A percentile compares a stretch with the other conserved stretches of the same genome.
phyloP scores from a whole-genome alignment of 2,329 filamentous ascomycete genomes.

The Chalaropsis ovoidea region DNA sequence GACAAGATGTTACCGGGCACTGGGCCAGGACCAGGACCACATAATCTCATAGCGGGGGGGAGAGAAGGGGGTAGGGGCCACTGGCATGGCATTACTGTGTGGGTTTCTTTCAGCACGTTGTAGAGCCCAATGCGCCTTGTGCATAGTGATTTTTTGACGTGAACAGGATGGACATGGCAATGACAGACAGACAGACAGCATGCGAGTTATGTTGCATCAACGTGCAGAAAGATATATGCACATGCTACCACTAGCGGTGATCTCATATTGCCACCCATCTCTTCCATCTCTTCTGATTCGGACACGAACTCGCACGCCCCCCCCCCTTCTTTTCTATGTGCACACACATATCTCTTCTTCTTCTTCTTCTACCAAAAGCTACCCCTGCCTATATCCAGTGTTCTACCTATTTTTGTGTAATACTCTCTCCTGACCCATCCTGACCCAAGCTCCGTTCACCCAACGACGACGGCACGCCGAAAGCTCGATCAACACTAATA shows the following conservation, averaged over 20 bases:
- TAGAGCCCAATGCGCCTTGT: constrained; percentile 1
- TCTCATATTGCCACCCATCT: background rate
- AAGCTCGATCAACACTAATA: background rate
- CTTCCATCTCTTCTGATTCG: background rate
- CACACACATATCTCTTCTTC: background rate
- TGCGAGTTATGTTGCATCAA: background rate
- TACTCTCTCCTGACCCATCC: too few relatives aligned
- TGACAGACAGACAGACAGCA: background rate
- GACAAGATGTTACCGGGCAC: background rate
- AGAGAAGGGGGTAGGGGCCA: background rate
- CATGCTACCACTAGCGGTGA: background rate
- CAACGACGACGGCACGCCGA: constrained; percentile 4
- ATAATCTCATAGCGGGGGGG: background rate
- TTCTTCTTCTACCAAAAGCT: background rate
- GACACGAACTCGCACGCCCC: too few relatives aligned
- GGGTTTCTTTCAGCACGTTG: background rate
- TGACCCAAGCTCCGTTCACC: constrained; percentile 15
- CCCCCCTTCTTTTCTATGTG: background rate
- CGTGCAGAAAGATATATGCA: background rate
- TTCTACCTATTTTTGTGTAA: background rate
- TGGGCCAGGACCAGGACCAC: background rate
- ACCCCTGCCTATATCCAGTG: background rate
- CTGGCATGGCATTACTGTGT: constrained; percentile 1
- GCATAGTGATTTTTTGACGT: constrained; percentile 10
- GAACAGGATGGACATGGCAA: constrained; percentile 4